Evolutionary conservation across 2,329 filamentous ascomycete genomes (phyloP).

Genomic region (Scedosporium dehoogii): DNA sequence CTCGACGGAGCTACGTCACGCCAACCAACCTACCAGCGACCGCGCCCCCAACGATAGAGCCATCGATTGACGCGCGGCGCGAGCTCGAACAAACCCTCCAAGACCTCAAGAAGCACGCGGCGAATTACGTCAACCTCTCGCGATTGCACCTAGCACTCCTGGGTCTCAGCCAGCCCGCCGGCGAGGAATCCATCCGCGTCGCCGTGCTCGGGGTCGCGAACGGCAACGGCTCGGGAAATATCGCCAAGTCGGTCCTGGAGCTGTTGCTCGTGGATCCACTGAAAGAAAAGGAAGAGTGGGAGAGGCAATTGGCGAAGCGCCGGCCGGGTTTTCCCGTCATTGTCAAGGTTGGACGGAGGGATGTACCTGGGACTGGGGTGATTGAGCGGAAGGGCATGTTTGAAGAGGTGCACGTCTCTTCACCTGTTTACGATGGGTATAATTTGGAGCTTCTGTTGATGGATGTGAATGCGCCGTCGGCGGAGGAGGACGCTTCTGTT

Average conservation of each 20-base stretch:
- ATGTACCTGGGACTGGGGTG: constrained; percentile 9
- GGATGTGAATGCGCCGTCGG: constrained; percentile 32
- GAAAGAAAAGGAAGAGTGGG: constrained; percentile 53
- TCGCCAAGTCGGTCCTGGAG: constrained; percentile 56
- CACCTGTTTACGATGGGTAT: constrained; percentile 48
- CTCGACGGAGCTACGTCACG: background rate
- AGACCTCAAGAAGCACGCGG: constrained; percentile 50
- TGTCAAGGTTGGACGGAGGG: constrained; percentile 40
- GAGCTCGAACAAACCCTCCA: constrained; percentile 51
- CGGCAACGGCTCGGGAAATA: constrained; percentile 24
- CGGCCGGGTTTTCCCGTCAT: constrained; percentile 48
- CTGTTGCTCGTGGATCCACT: constrained; percentile 64
- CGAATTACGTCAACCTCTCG: constrained; percentile 56
- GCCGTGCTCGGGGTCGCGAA: constrained; percentile 42
- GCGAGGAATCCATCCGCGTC: constrained; percentile 47
- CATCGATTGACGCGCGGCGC: constrained; percentile 25
- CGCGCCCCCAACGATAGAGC: constrained; percentile 14
- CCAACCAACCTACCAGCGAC: background rate
- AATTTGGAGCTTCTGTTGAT: constrained; percentile 56
- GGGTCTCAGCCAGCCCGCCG: constrained; percentile 47
- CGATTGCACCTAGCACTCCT: constrained; percentile 61
- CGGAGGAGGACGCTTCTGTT: constrained; percentile 21
- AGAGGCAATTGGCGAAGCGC: constrained; percentile 46
- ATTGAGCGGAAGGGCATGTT: constrained; percentile 21
- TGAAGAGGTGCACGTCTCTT: constrained; percentile 52